Conservation (phyloP, 139 green algal genomes). For the Astrephomene gubernaculifera region DNA sequence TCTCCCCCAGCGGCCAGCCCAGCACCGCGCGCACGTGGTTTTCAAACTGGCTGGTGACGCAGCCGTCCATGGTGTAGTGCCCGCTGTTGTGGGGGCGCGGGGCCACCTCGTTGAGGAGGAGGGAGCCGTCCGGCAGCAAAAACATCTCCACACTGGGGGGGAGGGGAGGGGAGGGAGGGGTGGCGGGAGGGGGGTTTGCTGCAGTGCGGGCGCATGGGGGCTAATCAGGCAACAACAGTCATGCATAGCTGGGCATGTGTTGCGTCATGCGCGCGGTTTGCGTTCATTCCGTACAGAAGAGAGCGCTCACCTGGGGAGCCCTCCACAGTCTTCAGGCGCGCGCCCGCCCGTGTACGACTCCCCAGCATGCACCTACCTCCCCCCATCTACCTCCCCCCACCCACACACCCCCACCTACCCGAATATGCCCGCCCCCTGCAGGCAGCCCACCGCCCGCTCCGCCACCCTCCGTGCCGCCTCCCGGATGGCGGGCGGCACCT, state of each 20-base stretch:
- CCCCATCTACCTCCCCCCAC: background rate
- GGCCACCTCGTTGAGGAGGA: constrained; percentile 97
- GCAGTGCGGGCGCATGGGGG: too few relatives aligned
- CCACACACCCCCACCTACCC: constrained; percentile 60
- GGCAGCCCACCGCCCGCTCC: constrained; percentile 76
- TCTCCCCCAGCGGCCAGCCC: constrained; percentile 94
- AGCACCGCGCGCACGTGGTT: constrained; percentile 95
- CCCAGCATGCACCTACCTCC: background rate
- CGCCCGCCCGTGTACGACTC: too few relatives aligned
- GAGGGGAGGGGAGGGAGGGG: background rate
- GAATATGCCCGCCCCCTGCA: constrained; percentile 95
- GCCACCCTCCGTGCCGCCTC: constrained; percentile 74
- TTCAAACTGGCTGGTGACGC: constrained; percentile 89
- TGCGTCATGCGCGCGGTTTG: too few relatives aligned
- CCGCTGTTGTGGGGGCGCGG: constrained; percentile 97
- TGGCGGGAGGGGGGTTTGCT: background rate
- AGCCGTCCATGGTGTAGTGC: constrained; percentile 98
- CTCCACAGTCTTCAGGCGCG: too few relatives aligned
- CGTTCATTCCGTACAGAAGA: too few relatives aligned
- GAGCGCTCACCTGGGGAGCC: too few relatives aligned
- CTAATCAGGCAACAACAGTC: too few relatives aligned
- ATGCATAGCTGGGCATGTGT: too few relatives aligned
- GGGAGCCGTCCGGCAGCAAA: constrained; percentile 79
- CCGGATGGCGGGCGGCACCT: constrained; percentile 62
- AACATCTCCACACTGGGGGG: constrained; percentile 94